Conservation (phyloP, 352 stramenopile species). For the Phytopythium montanum region DNA sequence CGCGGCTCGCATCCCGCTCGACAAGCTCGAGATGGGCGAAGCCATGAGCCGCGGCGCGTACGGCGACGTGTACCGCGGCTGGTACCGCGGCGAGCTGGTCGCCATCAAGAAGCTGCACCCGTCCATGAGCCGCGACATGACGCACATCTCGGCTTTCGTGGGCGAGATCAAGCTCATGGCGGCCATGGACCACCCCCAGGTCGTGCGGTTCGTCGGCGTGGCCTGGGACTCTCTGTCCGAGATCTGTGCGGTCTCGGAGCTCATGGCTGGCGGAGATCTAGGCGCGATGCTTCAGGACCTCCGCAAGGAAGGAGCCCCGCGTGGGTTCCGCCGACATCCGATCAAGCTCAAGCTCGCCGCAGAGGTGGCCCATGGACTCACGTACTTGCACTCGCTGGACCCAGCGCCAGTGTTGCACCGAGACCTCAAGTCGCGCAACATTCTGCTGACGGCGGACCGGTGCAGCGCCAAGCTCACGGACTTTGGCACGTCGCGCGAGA, state of each 20-base stretch:
- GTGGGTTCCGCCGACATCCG: slow-evolving; percentile 27
- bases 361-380: slow-evolving; percentile 53
- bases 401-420: slow-evolving; percentile 35
- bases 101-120: slow-evolving; percentile 49
- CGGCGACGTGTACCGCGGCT: slow-evolving; percentile 41
- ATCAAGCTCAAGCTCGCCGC: slow-evolving; percentile 50
- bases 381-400: slow-evolving; percentile 55
- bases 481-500: slow-evolving; percentile 44
- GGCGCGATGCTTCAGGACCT: slow-evolving; percentile 23
- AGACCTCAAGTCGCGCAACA: slow-evolving; percentile 46
- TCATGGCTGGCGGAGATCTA: slow-evolving; percentile 48
- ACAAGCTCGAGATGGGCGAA: slow-evolving; percentile 36
- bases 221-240: slow-evolving; percentile 47
- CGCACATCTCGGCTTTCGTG: slow-evolving; percentile 50
- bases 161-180: slow-evolving; percentile 58
- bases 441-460: slow-evolving; percentile 21
- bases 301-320: not conserved
- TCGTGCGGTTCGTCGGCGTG: slow-evolving; percentile 57
- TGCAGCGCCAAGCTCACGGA: slow-evolving; percentile 29
- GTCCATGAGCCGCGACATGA: slow-evolving; percentile 34
- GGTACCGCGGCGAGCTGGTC: slow-evolving; percentile 38
- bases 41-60: slow-evolving; percentile 42
- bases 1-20: slow-evolving; percentile 38
- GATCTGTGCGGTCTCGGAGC: slow-evolving; percentile 47
- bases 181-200: slow-evolving; percentile 44